A percentile compares a stretch with the other conserved stretches of the same genome.
These are phyloP conservation scores for Rubia peregrina DNA, from an alignment of 305 asterid genomes.

Conservation along the genomic window DNA sequence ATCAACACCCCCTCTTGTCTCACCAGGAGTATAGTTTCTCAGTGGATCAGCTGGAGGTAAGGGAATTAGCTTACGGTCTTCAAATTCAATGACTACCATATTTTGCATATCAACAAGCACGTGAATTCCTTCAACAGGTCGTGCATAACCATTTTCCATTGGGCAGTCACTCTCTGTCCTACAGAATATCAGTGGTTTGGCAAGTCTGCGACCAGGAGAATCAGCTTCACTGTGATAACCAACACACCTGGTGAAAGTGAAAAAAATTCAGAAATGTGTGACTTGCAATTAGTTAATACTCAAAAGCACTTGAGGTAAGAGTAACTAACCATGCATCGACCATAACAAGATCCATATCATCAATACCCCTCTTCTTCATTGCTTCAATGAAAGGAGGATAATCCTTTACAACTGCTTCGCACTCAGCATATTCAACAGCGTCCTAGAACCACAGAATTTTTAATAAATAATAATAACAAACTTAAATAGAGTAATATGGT, in stretches of 20 bases:
- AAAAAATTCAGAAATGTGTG: not conserved
- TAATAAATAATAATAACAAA: not conserved
- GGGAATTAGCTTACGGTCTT: constrained; percentile 90
- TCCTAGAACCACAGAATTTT: constrained; percentile 38
- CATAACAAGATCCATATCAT: constrained; percentile 98
- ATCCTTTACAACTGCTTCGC: constrained; percentile 89
- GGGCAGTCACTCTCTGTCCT: constrained; percentile 96
- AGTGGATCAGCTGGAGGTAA: constrained; percentile 94
- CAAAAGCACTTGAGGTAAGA: not conserved
- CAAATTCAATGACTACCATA: constrained; percentile 86
- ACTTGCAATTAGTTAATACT: not conserved
- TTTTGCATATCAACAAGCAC: constrained; percentile 93
- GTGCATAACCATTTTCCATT: constrained; percentile 95
- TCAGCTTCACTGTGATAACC: constrained; percentile 90
- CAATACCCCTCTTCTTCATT: constrained; percentile 97
- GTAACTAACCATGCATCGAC: constrained; percentile 86
- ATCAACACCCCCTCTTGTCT: constrained; percentile 93
- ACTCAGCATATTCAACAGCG: constrained; percentile 95
- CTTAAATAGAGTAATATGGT: not conserved
- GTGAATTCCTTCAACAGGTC: constrained; percentile 95
- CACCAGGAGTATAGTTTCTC: constrained; percentile 89
- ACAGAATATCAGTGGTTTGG: constrained; percentile 92
- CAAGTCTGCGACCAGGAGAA: constrained; percentile 91
- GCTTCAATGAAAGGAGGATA: constrained; percentile 89
- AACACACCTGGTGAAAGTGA: constrained; percentile 61